Conservation (phyloP, 2,329 filamentous ascomycete genomes). For the Neofusicoccum cordaticola region DNA sequence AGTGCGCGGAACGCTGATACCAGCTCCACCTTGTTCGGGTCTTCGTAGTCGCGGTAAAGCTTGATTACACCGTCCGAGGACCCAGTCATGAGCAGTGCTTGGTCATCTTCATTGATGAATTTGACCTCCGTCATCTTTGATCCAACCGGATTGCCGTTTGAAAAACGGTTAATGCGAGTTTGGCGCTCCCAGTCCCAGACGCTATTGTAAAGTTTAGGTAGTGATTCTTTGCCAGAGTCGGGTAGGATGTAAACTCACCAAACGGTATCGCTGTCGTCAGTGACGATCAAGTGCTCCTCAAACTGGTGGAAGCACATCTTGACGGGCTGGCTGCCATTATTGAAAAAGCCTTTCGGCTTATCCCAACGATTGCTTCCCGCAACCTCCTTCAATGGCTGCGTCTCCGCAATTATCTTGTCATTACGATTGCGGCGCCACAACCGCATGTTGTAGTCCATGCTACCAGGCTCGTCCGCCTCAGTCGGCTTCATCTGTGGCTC, state of each 20-base stretch:
- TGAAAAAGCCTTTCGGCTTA: conserved; percentile 75
- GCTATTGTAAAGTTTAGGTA: conserved; percentile 30
- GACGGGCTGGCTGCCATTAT: conserved; percentile 83
- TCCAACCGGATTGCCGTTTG: conserved; percentile 87
- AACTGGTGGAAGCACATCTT: conserved; percentile 98
- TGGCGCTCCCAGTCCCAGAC: conserved; percentile 91
- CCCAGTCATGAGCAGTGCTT: conserved; percentile 89
- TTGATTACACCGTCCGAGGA: conserved; percentile 93
- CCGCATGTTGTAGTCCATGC: conserved; percentile 91
- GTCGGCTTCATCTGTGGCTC: conserved; percentile 97
- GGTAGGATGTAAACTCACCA: conserved; percentile 39
- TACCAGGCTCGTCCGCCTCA: conserved; percentile 93
- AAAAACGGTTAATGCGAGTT: conserved; percentile 76
- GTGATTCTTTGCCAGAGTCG: conserved; percentile 11
- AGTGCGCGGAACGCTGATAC: conserved; percentile 89
- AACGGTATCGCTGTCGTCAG: conserved; percentile 88
- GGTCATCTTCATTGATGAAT: conserved; percentile 98
- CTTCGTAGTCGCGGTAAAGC: conserved; percentile 89
- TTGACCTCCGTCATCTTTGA: conserved; percentile 92
- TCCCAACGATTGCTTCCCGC: conserved; percentile 87
- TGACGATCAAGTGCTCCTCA: conserved; percentile 90
- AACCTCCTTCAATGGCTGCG: conserved; percentile 87
- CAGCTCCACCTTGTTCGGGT: conserved; percentile 70
- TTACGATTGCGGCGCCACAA: conserved; percentile 91
- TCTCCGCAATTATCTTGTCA: conserved; percentile 86